Evolutionary conservation across 225 moss, liverwort and hornwort species (phyloP).

Genomic region (Bryum argenteum): DNA sequence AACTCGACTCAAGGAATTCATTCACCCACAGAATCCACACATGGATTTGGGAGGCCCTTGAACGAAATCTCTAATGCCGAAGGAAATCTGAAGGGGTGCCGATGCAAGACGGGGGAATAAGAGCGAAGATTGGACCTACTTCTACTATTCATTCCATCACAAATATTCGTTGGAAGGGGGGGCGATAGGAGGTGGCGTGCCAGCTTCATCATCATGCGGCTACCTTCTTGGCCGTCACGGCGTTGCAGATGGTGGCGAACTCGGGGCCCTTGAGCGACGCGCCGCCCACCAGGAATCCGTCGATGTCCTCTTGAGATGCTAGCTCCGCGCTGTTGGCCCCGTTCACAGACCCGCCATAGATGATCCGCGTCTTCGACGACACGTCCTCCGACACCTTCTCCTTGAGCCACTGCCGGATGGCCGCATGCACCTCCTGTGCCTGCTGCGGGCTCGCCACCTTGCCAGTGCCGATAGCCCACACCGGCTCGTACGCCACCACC

Average conservation of each 20-base stretch:
- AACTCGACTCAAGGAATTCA: too few species aligned
- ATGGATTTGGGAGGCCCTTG: too few species aligned
- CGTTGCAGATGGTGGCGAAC: slow-evolving; percentile 81
- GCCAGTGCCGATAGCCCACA: slow-evolving; percentile 55
- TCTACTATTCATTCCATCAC: too few species aligned
- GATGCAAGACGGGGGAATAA: background rate
- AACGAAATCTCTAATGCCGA: too few species aligned
- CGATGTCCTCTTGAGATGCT: slow-evolving; percentile 74
- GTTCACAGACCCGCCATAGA: slow-evolving; percentile 80
- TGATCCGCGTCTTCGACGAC: slow-evolving; percentile 59
- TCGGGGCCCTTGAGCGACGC: slow-evolving; percentile 82
- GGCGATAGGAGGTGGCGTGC: background rate
- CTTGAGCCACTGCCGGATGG: slow-evolving; percentile 65
- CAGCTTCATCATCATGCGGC: slow-evolving; percentile 42
- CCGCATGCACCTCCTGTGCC: slow-evolving; percentile 84
- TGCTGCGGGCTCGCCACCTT: slow-evolving; percentile 55
- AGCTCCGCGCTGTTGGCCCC: slow-evolving; percentile 70
- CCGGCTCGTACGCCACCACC: slow-evolving; percentile 82
- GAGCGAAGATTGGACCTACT: background rate
- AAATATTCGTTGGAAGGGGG: background rate
- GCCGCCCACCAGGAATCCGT: slow-evolving; percentile 86
- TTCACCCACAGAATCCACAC: too few species aligned
- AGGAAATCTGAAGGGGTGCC: background rate
- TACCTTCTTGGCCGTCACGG: slow-evolving; percentile 66
- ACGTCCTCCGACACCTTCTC: slow-evolving; percentile 63